These are phyloP conservation scores for Daldinia grandis DNA, from an alignment of 495 filamentous ascomycete species.

Conservation along the genomic window DNA sequence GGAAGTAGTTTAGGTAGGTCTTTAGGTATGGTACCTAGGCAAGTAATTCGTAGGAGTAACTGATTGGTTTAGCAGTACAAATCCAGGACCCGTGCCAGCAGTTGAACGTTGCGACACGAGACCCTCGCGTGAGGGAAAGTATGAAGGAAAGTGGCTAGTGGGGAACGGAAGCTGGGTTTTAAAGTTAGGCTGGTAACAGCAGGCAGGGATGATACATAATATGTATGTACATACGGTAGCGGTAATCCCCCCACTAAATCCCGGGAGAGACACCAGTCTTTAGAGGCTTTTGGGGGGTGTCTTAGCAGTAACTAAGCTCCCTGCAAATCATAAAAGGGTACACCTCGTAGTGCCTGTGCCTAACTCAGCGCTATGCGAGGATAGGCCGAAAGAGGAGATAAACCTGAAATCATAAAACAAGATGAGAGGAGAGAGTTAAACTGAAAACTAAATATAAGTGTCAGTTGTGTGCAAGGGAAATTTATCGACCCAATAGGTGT, in stretches of 20 bases:
- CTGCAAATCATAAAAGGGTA: slow-evolving; percentile 28
- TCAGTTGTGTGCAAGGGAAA: neutral
- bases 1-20: slow-evolving; percentile 27
- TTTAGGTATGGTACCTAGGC: slow-evolving; percentile 9
- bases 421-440: neutral
- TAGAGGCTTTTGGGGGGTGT: slow-evolving; percentile 22
- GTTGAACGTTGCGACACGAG: slow-evolving; percentile 43
- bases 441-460: neutral
- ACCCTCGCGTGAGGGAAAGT: slow-evolving; percentile 39
- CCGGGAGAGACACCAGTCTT: slow-evolving; percentile 25
- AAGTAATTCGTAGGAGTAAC: slow-evolving; percentile 19
- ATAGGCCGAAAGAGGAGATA: neutral
- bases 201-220: slow-evolving; percentile 31
- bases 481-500: neutral
- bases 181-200: slow-evolving; percentile 39
- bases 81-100: slow-evolving; percentile 24
- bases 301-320: slow-evolving; percentile 3
- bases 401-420: neutral
- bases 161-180: slow-evolving; percentile 43
- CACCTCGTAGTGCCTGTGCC: neutral
- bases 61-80: slow-evolving; percentile 8
- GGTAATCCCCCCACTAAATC: slow-evolving; percentile 37
- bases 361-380: neutral
- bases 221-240: slow-evolving; percentile 26
- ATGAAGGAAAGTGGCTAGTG: slow-evolving; percentile 43